These are phyloP conservation scores for Meyerozyma athensensis DNA, from an alignment of 1,139 yeast species.

Conservation along the genomic window DNA sequence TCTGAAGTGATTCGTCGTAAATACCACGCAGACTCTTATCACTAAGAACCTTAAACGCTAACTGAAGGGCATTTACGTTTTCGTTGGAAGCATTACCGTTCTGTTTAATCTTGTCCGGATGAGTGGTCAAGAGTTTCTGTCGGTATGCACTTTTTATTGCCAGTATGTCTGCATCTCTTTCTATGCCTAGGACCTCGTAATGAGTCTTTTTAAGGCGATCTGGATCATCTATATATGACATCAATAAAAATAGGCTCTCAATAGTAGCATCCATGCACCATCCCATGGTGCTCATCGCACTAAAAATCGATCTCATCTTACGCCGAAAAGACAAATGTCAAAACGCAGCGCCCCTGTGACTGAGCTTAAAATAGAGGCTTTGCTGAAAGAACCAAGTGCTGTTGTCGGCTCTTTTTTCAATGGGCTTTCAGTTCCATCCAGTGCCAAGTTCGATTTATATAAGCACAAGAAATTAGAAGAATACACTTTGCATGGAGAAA, in stretches of 20 bases:
- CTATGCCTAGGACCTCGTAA: slow-evolving; percentile 53
- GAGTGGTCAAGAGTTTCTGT: slow-evolving; percentile 51
- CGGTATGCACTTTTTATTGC: slow-evolving; percentile 63
- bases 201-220: slow-evolving; percentile 16
- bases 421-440: slow-evolving; percentile 60
- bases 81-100: slow-evolving; percentile 8
- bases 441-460: slow-evolving; percentile 60
- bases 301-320: background rate
- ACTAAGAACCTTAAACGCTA: slow-evolving; percentile 55
- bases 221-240: background rate
- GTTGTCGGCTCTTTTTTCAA: slow-evolving; percentile 63
- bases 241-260: too few species aligned
- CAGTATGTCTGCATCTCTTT: slow-evolving; percentile 22
- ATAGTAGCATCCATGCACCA: slow-evolving; percentile 4
- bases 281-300: background rate
- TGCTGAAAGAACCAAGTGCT: slow-evolving; percentile 31
- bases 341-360: slow-evolving; percentile 9
- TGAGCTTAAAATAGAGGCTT: slow-evolving; percentile 27
- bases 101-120: slow-evolving; percentile 62
- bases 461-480: slow-evolving; percentile 46
- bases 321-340: background rate
- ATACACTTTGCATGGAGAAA: slow-evolving; percentile 71
- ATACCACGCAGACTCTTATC: slow-evolving; percentile 32
- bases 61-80: slow-evolving; percentile 42
- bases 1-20: slow-evolving; percentile 46